These are phyloP conservation scores for Seiridium unicorne DNA, from an alignment of 2,329 filamentous ascomycete genomes.

Conservation along the genomic window DNA sequence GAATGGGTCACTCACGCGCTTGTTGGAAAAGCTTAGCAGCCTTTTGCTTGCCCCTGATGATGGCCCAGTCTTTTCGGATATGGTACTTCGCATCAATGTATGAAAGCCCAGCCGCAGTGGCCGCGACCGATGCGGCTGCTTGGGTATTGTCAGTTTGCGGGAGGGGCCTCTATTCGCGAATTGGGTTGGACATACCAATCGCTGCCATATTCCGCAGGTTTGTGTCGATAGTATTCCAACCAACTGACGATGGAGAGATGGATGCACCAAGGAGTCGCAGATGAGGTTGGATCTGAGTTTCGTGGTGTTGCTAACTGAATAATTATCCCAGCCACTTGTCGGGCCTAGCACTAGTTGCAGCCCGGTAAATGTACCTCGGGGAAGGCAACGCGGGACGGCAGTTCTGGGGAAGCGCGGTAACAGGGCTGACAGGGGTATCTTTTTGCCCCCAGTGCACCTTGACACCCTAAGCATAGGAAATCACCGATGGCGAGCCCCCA, in stretches of 20 bases:
- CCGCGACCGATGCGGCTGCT: conserved; percentile 28
- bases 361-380: background rate
- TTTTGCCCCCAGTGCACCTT: background rate
- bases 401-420: background rate
- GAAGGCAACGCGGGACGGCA: conserved; percentile 3
- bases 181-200: background rate
- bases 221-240: too few relatives aligned
- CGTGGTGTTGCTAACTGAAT: background rate
- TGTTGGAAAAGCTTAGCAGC: conserved; percentile 43
- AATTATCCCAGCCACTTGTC: background rate
- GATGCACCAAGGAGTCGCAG: background rate
- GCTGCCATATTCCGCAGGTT: background rate
- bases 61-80: conserved; percentile 57
- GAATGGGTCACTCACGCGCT: conserved; percentile 38
- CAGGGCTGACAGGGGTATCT: background rate
- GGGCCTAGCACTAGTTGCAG: background rate
- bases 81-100: conserved; percentile 72
- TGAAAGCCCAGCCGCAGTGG: conserved; percentile 37
- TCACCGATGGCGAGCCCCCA: too few relatives aligned
- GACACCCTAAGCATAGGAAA: too few relatives aligned
- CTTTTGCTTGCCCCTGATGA: conserved; percentile 40
- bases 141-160: background rate
- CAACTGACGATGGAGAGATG: too few relatives aligned
- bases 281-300: background rate
- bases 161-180: background rate